Evolutionary conservation across 1,139 yeast genomes (phyloP), one percentile per base, ranked within the genome.

Genomic region (Geotrichum fermentans): DNA sequence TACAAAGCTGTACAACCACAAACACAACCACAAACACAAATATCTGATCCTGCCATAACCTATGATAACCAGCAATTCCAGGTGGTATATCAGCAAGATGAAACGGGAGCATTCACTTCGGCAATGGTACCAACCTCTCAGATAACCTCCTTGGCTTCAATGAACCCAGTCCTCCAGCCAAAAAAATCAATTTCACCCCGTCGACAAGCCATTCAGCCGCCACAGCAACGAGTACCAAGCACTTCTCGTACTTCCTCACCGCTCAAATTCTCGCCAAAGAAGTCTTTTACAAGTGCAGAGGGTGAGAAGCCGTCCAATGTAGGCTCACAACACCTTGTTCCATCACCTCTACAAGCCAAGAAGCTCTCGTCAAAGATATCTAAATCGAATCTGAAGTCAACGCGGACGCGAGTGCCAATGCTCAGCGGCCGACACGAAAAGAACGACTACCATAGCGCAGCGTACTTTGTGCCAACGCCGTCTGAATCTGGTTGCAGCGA

Each of bases 401-500:
- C 6, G 8, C 28, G 28, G 28, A 6, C 28, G 10, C 6, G 28
- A 24, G 28, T 24, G 28, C 34, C 34, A 6, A 6, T 10, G 10
- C 10, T 10, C 28, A 24, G 28, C 34, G 34, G 34, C 34, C 5
- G 34, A 13, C 35, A 17, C 30, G 22, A 28, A 16, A 14, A 17
- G 35, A 21, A 43, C n/a, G 47, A 49, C 22, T 36, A 29, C n/a
- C 32, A 28, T 13, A 42, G 46, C 28, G 46, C 43, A 2, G 36
- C 35, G 11, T 45, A 51, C 22, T 60, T 60, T 37, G 58, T 61
- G 48, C 65, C 64, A 7, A 61, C 65, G 2, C 65, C 65, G 2
- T 58, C 62, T 13, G 65, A 61, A 45, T 57, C 61, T 32, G 62
- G 62, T 4, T 53, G 60, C 16, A 57, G 60, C 34, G 60, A 58